Percentiles rank a stretch among this genome's conserved stretches.
These are phyloP conservation scores for Zoysia matrella DNA, from an alignment of 202 grass and related monocot species.

Conservation along the genomic window DNA sequence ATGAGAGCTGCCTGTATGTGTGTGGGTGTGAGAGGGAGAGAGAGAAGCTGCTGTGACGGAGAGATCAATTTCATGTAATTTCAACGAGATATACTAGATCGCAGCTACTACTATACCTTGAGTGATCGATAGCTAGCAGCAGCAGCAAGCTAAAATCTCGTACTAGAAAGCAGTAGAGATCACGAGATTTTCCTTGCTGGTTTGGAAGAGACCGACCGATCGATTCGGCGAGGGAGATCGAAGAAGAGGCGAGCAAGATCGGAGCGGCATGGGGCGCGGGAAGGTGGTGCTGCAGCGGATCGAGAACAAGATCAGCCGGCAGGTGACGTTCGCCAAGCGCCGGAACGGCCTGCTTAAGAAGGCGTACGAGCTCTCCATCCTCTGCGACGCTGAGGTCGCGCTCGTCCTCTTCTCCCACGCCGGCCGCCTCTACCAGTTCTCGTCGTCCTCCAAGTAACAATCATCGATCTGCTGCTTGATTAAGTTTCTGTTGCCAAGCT, in stretches of 20 bases:
- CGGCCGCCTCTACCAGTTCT: neutral
- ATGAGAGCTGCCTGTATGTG: neutral
- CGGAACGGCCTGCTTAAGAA: no score
- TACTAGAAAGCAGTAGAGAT: no score
- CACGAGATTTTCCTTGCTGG: no score
- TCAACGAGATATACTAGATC: neutral
- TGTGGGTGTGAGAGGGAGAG: no score
- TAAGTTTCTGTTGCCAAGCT: neutral
- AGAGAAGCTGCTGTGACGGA: no score
- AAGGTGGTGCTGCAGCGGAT: slow-evolving; percentile 72
- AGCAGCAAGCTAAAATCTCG: neutral
- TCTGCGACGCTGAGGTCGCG: no score
- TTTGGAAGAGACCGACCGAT: no score
- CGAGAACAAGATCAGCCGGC: no score
- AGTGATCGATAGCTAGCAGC: neutral
- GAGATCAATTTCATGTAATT: slow-evolving; percentile 18
- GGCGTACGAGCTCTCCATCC: no score
- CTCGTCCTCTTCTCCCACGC: no score
- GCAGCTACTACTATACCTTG: neutral
- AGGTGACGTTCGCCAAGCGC: no score
- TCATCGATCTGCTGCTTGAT: neutral
- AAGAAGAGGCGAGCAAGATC: neutral
- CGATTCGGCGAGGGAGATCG: neutral
- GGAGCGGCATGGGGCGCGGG: slow-evolving; percentile 65
- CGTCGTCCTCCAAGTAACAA: slow-evolving; percentile 64